phyloP scores from a whole-genome alignment of 495 filamentous ascomycete species.

The Hyaloscypha variabilis region DNA sequence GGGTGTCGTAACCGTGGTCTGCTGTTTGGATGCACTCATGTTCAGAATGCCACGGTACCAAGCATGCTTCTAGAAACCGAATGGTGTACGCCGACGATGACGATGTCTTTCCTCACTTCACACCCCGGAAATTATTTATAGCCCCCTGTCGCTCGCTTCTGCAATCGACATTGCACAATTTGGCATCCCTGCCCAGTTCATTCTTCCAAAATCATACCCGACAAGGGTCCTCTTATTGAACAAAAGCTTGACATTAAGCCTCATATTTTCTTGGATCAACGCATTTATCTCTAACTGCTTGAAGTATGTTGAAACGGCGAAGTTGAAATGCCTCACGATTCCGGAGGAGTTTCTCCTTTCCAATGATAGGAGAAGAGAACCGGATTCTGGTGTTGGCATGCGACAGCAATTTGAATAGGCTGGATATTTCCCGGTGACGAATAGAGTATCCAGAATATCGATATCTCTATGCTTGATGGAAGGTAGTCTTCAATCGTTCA shows the following conservation, averaged over 20 bases:
- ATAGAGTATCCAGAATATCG: neutral
- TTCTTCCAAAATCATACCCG: slow-evolving; percentile 8
- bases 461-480: neutral
- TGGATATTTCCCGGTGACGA: too few relatives aligned
- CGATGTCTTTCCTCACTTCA: neutral
- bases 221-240: slow-evolving; percentile 6
- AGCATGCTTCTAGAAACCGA: neutral
- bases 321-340: neutral
- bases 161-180: slow-evolving; percentile 27
- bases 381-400: neutral
- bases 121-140: slow-evolving; percentile 12
- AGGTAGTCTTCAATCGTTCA: neutral
- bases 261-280: neutral
- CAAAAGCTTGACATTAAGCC: slow-evolving; percentile 11
- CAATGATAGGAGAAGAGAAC: neutral
- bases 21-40: neutral
- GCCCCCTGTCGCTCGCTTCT: slow-evolving; percentile 23
- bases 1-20: neutral
- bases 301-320: neutral
- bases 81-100: neutral
- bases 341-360: neutral
- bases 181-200: slow-evolving; percentile 12
- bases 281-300: slow-evolving; percentile 3
- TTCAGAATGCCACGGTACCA: neutral
- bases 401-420: neutral